Evolutionary conservation across 768 basidiomycete species (phyloP), one percentile per base, ranked within the genome.

Genomic region (Mycena galericulata): DNA sequence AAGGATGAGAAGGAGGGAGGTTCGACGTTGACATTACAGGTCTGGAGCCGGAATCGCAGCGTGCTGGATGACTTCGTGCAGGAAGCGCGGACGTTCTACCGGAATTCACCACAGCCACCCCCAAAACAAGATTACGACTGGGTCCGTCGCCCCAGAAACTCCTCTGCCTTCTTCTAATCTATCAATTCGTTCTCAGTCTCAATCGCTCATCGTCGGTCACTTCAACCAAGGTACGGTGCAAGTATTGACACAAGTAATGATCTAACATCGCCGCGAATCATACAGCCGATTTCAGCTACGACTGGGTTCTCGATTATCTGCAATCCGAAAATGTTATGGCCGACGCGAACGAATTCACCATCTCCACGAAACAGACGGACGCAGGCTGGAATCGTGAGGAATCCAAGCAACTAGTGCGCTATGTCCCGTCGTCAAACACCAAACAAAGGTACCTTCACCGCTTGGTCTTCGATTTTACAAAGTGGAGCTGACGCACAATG

Each of bases 1-100:
- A 72, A 72, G 46, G 63, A 72, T 34, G 70, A 72, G 63, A 72
- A 65, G 58, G 70, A 72, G 34, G 70, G 70, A 26, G 67, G 57
- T 1, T 36, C 34, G 34, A 36, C 14, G 34, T 36, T 36, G 34
- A 46, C 26, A 10, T 4, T 36, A 15, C n/a, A n/a, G n/a, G n/a
- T n/a, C n/a, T 67, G 55, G 69, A 55, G 65, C 57, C 61, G 69
- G 6, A 60, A 71, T 3, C 60, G 69, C 9, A 17, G 32, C 4
- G 47, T 71, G 1, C 62, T 71, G 1, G 69, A 71, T 32, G 56
- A 71, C 0, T 71, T 71, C 11, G 69, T 71, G 1, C 41, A 8
- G 1, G 38, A 55, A 0, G 69, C 69, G 3, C 27, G 69, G 4
- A 32, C 60, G 32, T 71, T 58, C 27, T 71, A 71, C 40, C 54